Evolutionary conservation across 2,329 filamentous ascomycete genomes (phyloP).

Genomic region (Fusarium chaquense): DNA sequence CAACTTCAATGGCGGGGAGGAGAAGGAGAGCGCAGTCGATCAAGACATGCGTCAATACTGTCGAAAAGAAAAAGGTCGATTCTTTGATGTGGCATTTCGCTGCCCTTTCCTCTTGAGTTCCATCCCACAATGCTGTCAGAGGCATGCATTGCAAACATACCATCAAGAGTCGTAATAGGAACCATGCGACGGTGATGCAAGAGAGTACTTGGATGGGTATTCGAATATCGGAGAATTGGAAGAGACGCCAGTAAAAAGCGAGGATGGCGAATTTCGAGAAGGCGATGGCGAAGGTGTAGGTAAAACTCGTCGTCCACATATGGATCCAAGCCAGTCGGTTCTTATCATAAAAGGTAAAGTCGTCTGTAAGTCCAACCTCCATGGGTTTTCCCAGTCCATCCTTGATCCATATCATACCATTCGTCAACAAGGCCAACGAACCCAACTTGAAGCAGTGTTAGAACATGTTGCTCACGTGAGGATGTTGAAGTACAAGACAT

Average conservation of each 20-base stretch:
- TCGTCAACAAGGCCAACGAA: slow-evolving; percentile 34
- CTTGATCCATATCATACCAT: slow-evolving; percentile 35
- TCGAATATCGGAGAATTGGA: slow-evolving; percentile 47
- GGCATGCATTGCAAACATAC: slow-evolving; percentile 52
- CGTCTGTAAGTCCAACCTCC: slow-evolving; percentile 30
- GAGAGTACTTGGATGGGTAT: slow-evolving; percentile 48
- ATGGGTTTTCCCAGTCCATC: slow-evolving; percentile 37
- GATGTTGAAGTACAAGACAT: neutral
- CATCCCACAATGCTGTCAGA: slow-evolving; percentile 51
- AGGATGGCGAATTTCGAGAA: slow-evolving; percentile 49
- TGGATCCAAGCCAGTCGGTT: slow-evolving; percentile 37
- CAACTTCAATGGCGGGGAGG: slow-evolving; percentile 50
- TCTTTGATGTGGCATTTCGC: slow-evolving; percentile 49
- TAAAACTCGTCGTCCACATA: slow-evolving; percentile 47
- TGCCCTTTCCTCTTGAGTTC: slow-evolving; percentile 36
- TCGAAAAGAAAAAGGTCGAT: slow-evolving; percentile 51
- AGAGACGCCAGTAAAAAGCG: slow-evolving; percentile 50
- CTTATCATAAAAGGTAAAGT: slow-evolving; percentile 28
- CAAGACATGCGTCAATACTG: slow-evolving; percentile 49
- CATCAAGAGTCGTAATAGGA: slow-evolving; percentile 49
- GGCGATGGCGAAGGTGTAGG: slow-evolving; percentile 47
- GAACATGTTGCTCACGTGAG: neutral
- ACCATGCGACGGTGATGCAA: slow-evolving; percentile 43
- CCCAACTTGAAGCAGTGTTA: slow-evolving; percentile 25
- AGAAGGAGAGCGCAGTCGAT: slow-evolving; percentile 51